phyloP scores from a whole-genome alignment of 2,329 filamentous ascomycete species.

The Taxawa tesnikishii region DNA sequence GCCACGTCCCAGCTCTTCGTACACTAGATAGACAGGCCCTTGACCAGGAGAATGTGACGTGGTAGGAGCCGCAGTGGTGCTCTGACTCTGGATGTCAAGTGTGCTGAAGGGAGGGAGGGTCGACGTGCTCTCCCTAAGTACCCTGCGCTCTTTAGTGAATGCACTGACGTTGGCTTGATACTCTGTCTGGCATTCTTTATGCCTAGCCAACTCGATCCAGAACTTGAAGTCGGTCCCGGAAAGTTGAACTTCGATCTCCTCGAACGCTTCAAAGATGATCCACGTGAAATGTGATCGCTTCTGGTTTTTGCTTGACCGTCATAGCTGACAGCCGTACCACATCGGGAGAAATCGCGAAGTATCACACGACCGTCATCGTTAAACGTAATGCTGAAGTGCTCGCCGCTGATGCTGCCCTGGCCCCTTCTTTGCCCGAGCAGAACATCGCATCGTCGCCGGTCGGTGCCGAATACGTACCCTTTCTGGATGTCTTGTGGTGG shows the following conservation, averaged over 20 bases:
- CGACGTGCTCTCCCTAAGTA: not conserved
- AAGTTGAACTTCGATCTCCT: not conserved
- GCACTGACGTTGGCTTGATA: not conserved
- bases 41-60: not conserved
- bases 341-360: not conserved
- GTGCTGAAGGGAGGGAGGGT: not conserved
- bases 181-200: not conserved
- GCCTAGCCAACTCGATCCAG: not conserved
- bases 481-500: not conserved
- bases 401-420: not conserved
- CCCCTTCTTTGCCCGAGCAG: not conserved
- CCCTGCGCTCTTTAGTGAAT: not conserved
- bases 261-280: not conserved
- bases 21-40: not conserved
- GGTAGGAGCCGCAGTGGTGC: not conserved
- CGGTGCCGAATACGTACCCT: not conserved
- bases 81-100: not conserved
- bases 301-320: not conserved
- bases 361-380: not conserved
- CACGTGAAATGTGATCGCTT: not conserved
- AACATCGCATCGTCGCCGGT: not conserved
- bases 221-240: not conserved
- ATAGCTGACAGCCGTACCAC: not conserved
- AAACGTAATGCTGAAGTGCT: not conserved
- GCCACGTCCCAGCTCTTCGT: not conserved